A percentile compares a stretch with the other conserved stretches of the same genome.
Conservation (phyloP, 768 basidiomycete species). For the Kwoniella dejecticola region DNA sequence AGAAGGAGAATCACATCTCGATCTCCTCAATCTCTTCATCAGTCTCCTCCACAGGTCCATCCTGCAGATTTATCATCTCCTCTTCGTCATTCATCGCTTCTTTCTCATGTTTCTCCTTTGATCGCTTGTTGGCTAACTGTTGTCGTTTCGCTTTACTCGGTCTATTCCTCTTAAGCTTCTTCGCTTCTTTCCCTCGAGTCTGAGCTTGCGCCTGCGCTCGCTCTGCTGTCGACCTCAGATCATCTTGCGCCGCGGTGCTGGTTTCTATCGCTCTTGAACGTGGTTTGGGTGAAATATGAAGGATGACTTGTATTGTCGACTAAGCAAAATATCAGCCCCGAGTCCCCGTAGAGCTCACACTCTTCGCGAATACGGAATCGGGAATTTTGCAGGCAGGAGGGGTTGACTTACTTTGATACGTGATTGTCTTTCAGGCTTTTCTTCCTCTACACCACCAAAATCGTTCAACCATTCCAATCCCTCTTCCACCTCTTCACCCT, state of each 20-base stretch:
- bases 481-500: constrained; percentile 2
- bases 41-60: neutral
- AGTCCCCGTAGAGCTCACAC: neutral
- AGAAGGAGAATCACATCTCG: constrained; percentile 18
- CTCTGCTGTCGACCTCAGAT: neutral
- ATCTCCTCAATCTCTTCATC: constrained; percentile 27
- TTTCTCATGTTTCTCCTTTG: neutral
- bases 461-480: constrained; percentile 24
- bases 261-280: no score
- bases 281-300: constrained; percentile 25
- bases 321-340: constrained; percentile 8
- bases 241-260: no score
- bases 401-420: constrained; percentile 43
- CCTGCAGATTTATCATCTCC: constrained; percentile 28
- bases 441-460: constrained; percentile 40
- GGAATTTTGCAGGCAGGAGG: no score
- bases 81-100: constrained; percentile 17
- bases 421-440: constrained; percentile 19
- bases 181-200: neutral
- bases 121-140: constrained; percentile 8
- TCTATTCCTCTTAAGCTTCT: constrained; percentile 22
- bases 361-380: neutral
- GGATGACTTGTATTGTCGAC: constrained; percentile 32
- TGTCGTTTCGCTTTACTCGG: constrained; percentile 25
- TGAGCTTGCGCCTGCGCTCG: neutral